Percentiles rank a stretch among this genome's conserved stretches.
Evolutionary conservation across 805 yeast species (phyloP).

Genomic region (Priceomyces fermenticarens): DNA sequence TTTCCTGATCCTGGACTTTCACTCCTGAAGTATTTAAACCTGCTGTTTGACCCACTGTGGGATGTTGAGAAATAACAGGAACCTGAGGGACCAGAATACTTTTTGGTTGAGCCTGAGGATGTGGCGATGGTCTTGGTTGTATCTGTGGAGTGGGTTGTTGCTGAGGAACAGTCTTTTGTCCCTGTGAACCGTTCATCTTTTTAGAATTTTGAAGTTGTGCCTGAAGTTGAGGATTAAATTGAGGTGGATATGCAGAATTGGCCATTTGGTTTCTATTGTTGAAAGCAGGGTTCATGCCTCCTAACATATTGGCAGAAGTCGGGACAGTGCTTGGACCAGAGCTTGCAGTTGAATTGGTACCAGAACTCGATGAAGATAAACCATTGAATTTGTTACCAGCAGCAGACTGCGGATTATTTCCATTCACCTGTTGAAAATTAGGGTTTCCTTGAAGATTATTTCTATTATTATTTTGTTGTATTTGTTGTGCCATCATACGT

Average conservation of each 20-base stretch:
- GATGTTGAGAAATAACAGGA: slow-evolving; percentile 5
- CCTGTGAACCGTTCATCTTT: slow-evolving; percentile 12
- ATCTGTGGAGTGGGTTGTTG: slow-evolving; percentile 21
- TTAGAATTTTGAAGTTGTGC: slow-evolving; percentile 11
- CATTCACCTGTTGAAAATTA: slow-evolving; percentile 18
- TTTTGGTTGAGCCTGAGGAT: slow-evolving; percentile 5
- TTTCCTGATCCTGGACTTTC: slow-evolving; percentile 11
- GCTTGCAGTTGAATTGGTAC: slow-evolving; percentile 15
- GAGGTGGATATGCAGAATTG: slow-evolving; percentile 16
- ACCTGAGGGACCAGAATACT: slow-evolving; percentile 1
- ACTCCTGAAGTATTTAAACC: background rate
- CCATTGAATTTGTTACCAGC: slow-evolving; percentile 8
- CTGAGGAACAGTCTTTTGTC: slow-evolving; percentile 17
- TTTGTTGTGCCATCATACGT: slow-evolving; percentile 10
- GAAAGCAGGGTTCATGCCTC: slow-evolving; percentile 10
- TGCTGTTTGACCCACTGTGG: slow-evolving; percentile 3
- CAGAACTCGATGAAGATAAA: slow-evolving; percentile 11
- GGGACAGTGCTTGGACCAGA: slow-evolving; percentile 21
- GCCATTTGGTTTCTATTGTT: slow-evolving; percentile 26
- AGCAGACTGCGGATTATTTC: slow-evolving; percentile 4
- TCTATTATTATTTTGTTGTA: slow-evolving; percentile 11
- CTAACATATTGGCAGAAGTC: slow-evolving; percentile 22
- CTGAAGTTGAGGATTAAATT: slow-evolving; percentile 10
- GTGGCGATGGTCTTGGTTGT: slow-evolving; percentile 12
- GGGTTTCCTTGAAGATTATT: slow-evolving; percentile 19